Percentiles rank a stretch among this genome's conserved stretches.
Evolutionary conservation across 2,329 filamentous ascomycete genomes (phyloP).

Genomic region (Colletotrichum sp.): DNA sequence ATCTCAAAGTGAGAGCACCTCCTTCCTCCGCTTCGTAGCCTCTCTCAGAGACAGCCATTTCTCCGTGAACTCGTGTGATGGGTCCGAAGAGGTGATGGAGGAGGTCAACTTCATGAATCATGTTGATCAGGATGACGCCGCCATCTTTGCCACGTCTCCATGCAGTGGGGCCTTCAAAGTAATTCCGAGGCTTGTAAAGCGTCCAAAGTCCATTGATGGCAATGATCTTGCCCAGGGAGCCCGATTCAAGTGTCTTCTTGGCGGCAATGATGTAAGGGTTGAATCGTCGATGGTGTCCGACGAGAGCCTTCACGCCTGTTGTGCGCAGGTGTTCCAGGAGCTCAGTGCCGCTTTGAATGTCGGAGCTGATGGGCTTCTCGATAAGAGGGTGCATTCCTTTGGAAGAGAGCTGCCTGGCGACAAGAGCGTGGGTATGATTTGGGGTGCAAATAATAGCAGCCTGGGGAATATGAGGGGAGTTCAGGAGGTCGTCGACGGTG

Average conservation of each 20-base stretch:
- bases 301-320: constrained; percentile 47
- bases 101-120: constrained; percentile 65
- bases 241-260: constrained; percentile 43
- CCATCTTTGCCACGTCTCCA: constrained; percentile 49
- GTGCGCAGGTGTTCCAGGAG: constrained; percentile 30
- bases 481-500: constrained; percentile 46
- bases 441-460: constrained; percentile 64
- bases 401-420: constrained; percentile 51
- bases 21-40: constrained; percentile 59
- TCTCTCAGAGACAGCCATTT: constrained; percentile 47
- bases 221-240: constrained; percentile 48
- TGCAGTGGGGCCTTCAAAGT: constrained; percentile 43
- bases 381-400: constrained; percentile 57
- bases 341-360: constrained; percentile 36
- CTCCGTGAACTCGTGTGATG: constrained; percentile 54
- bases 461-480: constrained; percentile 42
- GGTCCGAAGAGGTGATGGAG: constrained; percentile 61
- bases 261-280: constrained; percentile 58
- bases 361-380: constrained; percentile 59
- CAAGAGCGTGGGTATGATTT: constrained; percentile 59
- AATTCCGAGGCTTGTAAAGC: constrained; percentile 51
- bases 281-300: constrained; percentile 64
- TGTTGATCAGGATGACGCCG: constrained; percentile 60
- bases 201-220: constrained; percentile 62
- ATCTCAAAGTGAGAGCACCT: constrained; percentile 55